Conservation (phyloP, 108 stramenopile species). For the Skeletonema potamos region DNA sequence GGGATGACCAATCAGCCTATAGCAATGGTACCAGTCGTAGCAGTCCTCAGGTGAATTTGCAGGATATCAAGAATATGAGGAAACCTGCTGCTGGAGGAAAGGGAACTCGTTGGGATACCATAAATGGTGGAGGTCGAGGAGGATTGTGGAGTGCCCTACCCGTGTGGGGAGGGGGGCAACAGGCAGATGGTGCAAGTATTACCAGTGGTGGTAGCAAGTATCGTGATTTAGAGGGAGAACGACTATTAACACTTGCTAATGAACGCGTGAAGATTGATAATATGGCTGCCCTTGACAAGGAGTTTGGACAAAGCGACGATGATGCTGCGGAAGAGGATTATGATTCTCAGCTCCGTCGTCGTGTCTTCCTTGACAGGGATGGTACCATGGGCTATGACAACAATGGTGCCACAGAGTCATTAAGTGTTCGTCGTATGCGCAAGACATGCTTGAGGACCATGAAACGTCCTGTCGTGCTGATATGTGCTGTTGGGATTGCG, state of each 20-base stretch:
- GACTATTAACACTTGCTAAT: constrained; percentile 7
- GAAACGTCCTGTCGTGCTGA: constrained; percentile 2
- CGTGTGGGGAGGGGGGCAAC: constrained; percentile 19
- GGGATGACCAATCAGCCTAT: constrained; percentile 5
- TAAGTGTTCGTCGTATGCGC: constrained; percentile 11
- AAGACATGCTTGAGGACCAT: background rate
- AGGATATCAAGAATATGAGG: background rate
- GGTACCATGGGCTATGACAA: constrained; percentile 16
- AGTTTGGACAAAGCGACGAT: background rate
- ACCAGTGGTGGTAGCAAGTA: constrained; percentile 4
- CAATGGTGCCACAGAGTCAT: background rate
- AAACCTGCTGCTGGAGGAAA: background rate
- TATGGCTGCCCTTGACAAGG: background rate
- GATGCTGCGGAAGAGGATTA: constrained; percentile 14
- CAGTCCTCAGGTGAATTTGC: background rate
- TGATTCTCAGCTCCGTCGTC: constrained; percentile 14
- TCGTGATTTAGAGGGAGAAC: constrained; percentile 32
- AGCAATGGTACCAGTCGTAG: background rate
- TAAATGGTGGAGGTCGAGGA: background rate
- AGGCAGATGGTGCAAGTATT: background rate
- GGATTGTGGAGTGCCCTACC: constrained; percentile 24
- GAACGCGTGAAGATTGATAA: constrained; percentile 8
- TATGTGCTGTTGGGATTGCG: background rate
- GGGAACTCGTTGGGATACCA: background rate
- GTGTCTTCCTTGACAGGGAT: constrained; percentile 19